Evolutionary conservation across 2,329 filamentous ascomycete genomes (phyloP).

Genomic region (Botrytis tulipae): DNA sequence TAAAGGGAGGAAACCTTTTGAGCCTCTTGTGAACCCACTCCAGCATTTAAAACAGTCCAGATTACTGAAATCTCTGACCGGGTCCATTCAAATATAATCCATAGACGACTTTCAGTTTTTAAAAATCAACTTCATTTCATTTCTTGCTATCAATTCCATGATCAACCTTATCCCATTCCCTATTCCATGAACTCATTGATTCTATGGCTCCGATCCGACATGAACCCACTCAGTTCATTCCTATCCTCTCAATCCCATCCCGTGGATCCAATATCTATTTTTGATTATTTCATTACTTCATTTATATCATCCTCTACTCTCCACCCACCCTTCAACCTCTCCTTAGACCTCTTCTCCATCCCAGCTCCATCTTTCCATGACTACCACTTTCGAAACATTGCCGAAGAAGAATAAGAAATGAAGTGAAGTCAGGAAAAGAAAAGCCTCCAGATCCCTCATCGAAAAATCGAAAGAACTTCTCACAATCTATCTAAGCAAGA

Average conservation of each 20-base stretch:
- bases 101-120: background rate
- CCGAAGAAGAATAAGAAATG: background rate
- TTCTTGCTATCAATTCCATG: background rate
- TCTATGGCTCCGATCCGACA: background rate
- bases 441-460: background rate
- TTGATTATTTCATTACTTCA: background rate
- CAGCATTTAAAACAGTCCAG: background rate
- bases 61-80: background rate
- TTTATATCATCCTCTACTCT: background rate
- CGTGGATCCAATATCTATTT: constrained; percentile 13
- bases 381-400: background rate
- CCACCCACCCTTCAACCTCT: background rate
- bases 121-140: constrained; percentile 6
- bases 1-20: background rate
- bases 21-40: background rate
- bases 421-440: constrained; percentile 6
- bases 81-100: background rate
- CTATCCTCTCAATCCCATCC: background rate
- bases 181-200: background rate
- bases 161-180: background rate
- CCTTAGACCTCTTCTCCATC: background rate
- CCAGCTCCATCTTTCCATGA: too few species aligned
- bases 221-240: background rate
- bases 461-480: constrained; percentile 15
- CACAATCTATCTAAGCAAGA: constrained; percentile 22